phyloP scores from a whole-genome alignment of 345 rosid species.

The Dipteronia sinensis region DNA sequence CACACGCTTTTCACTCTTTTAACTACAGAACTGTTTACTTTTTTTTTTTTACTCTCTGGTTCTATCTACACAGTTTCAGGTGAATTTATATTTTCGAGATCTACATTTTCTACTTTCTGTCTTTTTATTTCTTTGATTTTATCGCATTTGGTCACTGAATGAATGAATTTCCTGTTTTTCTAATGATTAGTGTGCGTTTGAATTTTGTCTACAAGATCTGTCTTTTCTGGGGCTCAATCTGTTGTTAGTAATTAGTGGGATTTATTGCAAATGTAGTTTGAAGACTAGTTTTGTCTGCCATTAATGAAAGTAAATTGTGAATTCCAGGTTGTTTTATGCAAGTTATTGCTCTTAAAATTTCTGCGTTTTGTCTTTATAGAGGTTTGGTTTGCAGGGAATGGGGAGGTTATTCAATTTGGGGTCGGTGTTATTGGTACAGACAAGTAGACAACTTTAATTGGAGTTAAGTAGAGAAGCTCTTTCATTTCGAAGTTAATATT shows the following conservation, averaged over 20 bases:
- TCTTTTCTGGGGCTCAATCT: not conserved
- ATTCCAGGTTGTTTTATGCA: not conserved
- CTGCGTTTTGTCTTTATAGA: not conserved
- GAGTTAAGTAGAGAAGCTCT: not conserved
- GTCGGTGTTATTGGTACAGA: conserved; percentile 6
- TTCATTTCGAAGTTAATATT: conserved; percentile 13
- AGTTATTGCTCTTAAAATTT: not conserved
- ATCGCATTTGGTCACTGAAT: not conserved
- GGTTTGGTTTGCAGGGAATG: conserved; percentile 10
- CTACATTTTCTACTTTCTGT: conserved; percentile 2
- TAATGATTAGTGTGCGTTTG: not conserved
- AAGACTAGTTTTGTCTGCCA: not conserved
- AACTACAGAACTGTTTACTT: not conserved
- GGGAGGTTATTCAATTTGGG: conserved; percentile 11
- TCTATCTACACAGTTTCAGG: not conserved
- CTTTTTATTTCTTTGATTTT: not conserved
- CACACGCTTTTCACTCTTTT: not conserved
- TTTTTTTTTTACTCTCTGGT: not conserved
- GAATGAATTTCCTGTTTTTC: not conserved
- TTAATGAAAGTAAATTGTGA: not conserved
- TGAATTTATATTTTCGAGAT: conserved; percentile 25
- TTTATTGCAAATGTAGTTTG: conserved; percentile 1
- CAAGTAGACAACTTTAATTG: conserved; percentile 11
- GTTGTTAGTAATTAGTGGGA: not conserved
- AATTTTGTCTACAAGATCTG: not conserved